Conservation (phyloP, 805 yeast genomes). For the Wickerhamomyces bisporus region DNA sequence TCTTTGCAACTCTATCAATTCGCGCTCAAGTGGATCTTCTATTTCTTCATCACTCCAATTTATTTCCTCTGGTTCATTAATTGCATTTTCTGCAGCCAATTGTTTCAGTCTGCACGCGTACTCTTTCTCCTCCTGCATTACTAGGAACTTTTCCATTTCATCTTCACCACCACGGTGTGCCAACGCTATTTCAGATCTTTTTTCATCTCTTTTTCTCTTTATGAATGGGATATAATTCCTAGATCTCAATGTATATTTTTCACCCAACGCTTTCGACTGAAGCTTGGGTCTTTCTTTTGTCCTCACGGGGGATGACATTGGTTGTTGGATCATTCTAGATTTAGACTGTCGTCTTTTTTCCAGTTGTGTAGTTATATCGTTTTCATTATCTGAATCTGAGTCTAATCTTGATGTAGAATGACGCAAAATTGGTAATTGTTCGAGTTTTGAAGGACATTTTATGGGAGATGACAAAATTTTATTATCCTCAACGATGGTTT, state of each 20-base stretch:
- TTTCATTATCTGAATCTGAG: constrained; percentile 3
- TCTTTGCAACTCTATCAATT: background rate
- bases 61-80: constrained; percentile 3
- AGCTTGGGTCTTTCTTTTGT: background rate
- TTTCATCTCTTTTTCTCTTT: constrained; percentile 6
- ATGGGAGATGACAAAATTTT: no score
- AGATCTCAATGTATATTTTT: constrained; percentile 20
- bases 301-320: constrained; percentile 12
- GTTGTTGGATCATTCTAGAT: constrained; percentile 1
- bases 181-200: constrained; percentile 11
- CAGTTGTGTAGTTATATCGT: constrained; percentile 1
- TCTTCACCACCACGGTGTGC: constrained; percentile 19
- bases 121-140: constrained; percentile 8
- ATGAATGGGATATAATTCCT: constrained; percentile 17
- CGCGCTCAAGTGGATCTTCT: background rate
- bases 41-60: constrained; percentile 1
- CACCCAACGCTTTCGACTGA: constrained; percentile 8
- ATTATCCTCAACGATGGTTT: no score
- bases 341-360: constrained; percentile 4
- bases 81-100: constrained; percentile 11
- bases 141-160: constrained; percentile 16
- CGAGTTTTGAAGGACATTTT: background rate
- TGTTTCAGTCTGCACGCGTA: constrained; percentile 1
- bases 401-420: background rate
- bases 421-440: background rate